Evolutionary conservation across 345 rosid species (phyloP), one percentile per base, ranked within the genome.

Genomic region (Toxicodendron radicans): DNA sequence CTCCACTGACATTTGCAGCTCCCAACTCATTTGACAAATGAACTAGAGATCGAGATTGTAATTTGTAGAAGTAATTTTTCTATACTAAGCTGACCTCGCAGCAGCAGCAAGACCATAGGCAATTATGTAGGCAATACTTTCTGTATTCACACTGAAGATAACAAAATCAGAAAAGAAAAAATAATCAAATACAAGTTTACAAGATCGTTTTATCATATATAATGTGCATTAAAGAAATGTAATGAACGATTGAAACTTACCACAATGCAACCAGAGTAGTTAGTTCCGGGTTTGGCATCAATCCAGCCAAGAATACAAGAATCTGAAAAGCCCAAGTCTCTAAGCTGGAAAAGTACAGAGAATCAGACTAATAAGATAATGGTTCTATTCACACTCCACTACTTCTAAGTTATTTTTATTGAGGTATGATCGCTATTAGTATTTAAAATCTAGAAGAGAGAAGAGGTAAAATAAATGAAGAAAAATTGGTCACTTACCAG

Each of bases 251-350:
- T 3, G 64, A 58, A 45, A 63, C 27, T 27, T 75, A 92, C 97
- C 95, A 87, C 78, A 88, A 85, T 75, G 93, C 93, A 49, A 33
- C 38, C 38, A 2, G 38, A 33, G 38, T 33, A 33, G 38, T 3
- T 33, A 33, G 38, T 33, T 33, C 38, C 38, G 5, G 38, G 4
- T 33, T 33, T 33, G 38, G 38, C 38, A 33, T 24, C 27, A 38
- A 38, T 38, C 43, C 43, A 38, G 43, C 43, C 1, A 38, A 38
- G 43, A 38, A 38, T 7, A 84, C 95, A 59, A 92, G 83, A 68
- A 87, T 72, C 88, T 90, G 93, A 45, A 85, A 88, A 17, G 93
- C 95, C 97, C 97, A 85, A 21, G 78, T 85, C 78, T 87, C 95
- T 82, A 92, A 83, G 72, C 97, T 84, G 72, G 68, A 14, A 73